Evolutionary conservation across 2,329 filamentous ascomycete genomes (phyloP), one percentile per base, ranked within the genome.

Genomic region (Ceratocystis cubensis): DNA sequence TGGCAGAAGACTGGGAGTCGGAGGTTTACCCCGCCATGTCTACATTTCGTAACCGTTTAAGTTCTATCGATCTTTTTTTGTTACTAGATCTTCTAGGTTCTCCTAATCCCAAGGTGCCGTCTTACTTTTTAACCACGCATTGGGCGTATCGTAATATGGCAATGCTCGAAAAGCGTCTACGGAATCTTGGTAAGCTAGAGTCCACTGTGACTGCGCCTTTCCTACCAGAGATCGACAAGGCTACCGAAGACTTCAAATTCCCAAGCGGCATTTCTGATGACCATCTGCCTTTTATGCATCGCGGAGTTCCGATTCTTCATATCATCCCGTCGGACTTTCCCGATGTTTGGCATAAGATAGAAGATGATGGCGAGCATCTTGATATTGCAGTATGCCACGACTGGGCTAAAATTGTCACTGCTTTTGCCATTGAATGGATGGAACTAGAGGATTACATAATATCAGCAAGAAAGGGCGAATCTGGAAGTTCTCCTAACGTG

Each of bases 391-490:
- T 89, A 0, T 84, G 92, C 45, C 83, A 88, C 71, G 94, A 99
- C 75, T 99, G 94, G 94, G 84, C 88, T 20, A 86, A 83, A 74
- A 86, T 99, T 62, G 80, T 93, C 5, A 87, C 88, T 0, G 92
- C 86, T 0, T 99, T 97, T 77, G 83, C 86, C 44, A 87, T 89
- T 0, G 93, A 97, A 76, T 97, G 92, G 91, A 84, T 97, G 83
- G 92, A 96, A 70, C 76, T 97, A 69, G 76, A 76, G 25, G 72
- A 73, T 5, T 72, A 74, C 50, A 72, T 79, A 69, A 22, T 33
- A 72, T 75, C 10, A 73, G 73, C 71, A 87, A 69, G 72, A 79
- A 3, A 77, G 80, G n/a, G 74, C 78, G 20, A 74, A 86, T 56
- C 86, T 86, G 74, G 76, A 75, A 74, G 81, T 82, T 69, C 69